Percentiles rank a stretch among this genome's conserved stretches.
phyloP scores from a whole-genome alignment of 805 yeast genomes.

The Pichia thaimueangensis region DNA sequence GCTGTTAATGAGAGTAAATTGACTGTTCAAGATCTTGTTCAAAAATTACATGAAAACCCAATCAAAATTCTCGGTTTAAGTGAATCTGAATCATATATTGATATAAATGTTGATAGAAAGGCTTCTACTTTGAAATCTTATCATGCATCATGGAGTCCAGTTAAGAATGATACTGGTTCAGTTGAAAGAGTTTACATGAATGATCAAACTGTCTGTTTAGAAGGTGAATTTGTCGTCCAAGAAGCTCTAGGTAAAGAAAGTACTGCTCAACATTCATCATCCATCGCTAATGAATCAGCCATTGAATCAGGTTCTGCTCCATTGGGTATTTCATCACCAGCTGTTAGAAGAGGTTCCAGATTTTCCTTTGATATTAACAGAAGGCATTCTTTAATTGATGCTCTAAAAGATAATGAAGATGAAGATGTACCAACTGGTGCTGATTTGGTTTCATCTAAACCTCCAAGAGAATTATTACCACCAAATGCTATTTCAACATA shows the following conservation, averaged over 20 bases:
- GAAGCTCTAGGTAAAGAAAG: slow-evolving; percentile 59
- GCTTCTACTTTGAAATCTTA: slow-evolving; percentile 36
- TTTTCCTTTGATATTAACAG: slow-evolving; percentile 43
- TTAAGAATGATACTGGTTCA: slow-evolving; percentile 59
- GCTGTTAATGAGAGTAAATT: slow-evolving; percentile 73
- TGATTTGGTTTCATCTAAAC: slow-evolving; percentile 67
- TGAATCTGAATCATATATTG: slow-evolving; percentile 72
- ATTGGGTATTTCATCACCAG: slow-evolving; percentile 23
- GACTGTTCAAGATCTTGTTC: slow-evolving; percentile 63
- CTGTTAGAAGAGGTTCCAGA: slow-evolving; percentile 38
- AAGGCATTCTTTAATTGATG: slow-evolving; percentile 32
- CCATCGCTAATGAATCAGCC: slow-evolving; percentile 15
- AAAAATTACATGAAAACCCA: slow-evolving; percentile 76
- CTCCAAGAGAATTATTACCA: slow-evolving; percentile 64
- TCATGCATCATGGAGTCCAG: slow-evolving; percentile 48
- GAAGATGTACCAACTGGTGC: slow-evolving; percentile 51
- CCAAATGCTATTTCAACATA: slow-evolving; percentile 73
- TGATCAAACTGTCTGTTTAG: slow-evolving; percentile 75
- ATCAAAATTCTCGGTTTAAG: slow-evolving; percentile 75
- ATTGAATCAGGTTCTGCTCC: slow-evolving; percentile 23
- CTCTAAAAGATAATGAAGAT: slow-evolving; percentile 19
- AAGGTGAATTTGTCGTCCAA: slow-evolving; percentile 61
- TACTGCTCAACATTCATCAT: slow-evolving; percentile 38
- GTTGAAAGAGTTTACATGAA: slow-evolving; percentile 82
- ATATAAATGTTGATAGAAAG: slow-evolving; percentile 73